These are phyloP conservation scores for Nannochloropsis gaditana DNA, from an alignment of 108 stramenopile species.

Conservation along the genomic window DNA sequence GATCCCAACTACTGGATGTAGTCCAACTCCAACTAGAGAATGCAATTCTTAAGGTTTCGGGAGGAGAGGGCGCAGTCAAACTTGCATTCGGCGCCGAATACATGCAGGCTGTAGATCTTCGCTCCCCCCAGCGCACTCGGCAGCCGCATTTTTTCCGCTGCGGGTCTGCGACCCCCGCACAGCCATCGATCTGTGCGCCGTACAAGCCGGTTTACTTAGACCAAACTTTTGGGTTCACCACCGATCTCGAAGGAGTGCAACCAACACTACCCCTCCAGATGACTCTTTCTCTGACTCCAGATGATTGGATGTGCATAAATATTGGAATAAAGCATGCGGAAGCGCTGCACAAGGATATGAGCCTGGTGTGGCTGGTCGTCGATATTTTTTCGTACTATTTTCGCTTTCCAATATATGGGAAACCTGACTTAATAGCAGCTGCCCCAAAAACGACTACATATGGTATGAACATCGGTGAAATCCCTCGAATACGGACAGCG, in stretches of 20 bases:
- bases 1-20: not conserved
- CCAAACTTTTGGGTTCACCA: not conserved
- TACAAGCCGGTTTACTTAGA: not conserved
- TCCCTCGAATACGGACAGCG: not conserved
- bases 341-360: conserved; percentile 29
- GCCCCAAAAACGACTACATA: not conserved
- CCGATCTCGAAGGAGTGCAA: not conserved
- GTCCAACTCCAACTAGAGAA: not conserved
- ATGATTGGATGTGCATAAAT: conserved; percentile 37
- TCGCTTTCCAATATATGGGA: conserved; percentile 6
- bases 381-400: conserved; percentile 41
- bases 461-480: not conserved
- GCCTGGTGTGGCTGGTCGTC: conserved; percentile 36
- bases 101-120: conserved; percentile 19
- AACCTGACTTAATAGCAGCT: not conserved
- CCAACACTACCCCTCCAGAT: conserved; percentile 25
- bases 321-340: conserved; percentile 30
- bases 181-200: not conserved
- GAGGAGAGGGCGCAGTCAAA: not conserved
- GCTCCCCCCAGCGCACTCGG: not conserved
- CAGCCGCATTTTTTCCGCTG: conserved; percentile 1
- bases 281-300: conserved; percentile 32
- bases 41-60: not conserved
- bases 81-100: not conserved
- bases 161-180: not conserved